Evolutionary conservation across 177 flowering plant species (phyloP).

Genomic region (Telopea speciosissima): DNA sequence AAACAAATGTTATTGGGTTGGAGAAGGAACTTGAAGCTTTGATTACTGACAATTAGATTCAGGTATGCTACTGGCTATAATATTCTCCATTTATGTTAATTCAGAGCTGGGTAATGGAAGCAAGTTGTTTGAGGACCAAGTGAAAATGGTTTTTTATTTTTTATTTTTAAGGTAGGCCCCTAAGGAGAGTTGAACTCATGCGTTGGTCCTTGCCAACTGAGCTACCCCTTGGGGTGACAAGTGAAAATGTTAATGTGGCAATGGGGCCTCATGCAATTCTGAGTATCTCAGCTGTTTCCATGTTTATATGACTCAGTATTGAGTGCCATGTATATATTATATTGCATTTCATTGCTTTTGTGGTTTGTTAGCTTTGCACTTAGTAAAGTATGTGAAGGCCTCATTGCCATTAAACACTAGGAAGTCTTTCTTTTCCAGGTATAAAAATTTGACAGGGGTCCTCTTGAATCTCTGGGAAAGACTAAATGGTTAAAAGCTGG

Average conservation of each 20-base stretch:
- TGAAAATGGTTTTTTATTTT: too few species aligned
- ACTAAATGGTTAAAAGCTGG: too few species aligned
- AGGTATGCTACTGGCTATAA: slow-evolving; percentile 38
- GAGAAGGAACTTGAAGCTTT: slow-evolving; percentile 94
- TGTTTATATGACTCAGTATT: background rate
- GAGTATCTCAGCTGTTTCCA: background rate
- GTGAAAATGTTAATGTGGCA: background rate
- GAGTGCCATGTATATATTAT: background rate
- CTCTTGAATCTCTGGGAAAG: too few species aligned
- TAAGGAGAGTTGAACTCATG: too few species aligned
- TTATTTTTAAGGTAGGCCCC: too few species aligned
- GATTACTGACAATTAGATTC: slow-evolving; percentile 91
- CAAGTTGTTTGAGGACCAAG: background rate
- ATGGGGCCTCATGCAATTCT: background rate
- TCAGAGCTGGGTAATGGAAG: background rate
- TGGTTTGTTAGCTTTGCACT: too few species aligned
- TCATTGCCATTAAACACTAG: too few species aligned
- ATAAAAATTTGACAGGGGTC: too few species aligned
- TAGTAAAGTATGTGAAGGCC: too few species aligned
- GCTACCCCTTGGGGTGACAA: too few species aligned
- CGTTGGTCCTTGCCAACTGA: too few species aligned
- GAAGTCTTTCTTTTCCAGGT: too few species aligned
- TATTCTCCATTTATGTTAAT: background rate
- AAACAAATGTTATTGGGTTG: slow-evolving; percentile 70
- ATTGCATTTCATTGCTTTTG: background rate